phyloP scores from a whole-genome alignment of 352 stramenopile species.

The Globisporangium nagaii region DNA sequence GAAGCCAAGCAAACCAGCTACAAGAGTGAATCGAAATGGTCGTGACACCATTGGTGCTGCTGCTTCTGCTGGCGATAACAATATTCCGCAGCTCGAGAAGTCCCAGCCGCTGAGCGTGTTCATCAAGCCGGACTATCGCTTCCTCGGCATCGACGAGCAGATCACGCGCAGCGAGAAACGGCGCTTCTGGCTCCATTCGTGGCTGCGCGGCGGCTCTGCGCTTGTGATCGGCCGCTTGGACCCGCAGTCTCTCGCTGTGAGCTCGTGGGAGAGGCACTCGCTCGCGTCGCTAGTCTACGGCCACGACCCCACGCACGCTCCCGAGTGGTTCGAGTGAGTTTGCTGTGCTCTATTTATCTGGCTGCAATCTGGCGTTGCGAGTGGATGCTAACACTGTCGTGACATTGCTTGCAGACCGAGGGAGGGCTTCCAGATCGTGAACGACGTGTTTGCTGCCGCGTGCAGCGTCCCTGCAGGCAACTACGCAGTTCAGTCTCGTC shows the following conservation, averaged over 20 bases:
- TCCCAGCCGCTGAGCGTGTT: constrained; percentile 46
- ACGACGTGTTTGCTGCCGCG: constrained; percentile 21
- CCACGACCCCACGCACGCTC: constrained; percentile 19
- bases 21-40: too few species aligned
- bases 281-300: constrained; percentile 41
- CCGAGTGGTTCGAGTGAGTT: constrained; percentile 59
- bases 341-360: too few species aligned
- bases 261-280: constrained; percentile 42
- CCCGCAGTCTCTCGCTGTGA: constrained; percentile 22
- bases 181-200: constrained; percentile 72
- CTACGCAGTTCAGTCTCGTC: constrained; percentile 24
- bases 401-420: constrained; percentile 18
- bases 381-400: not conserved
- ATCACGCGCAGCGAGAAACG: constrained; percentile 55
- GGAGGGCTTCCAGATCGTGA: constrained; percentile 29
- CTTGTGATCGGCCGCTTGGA: constrained; percentile 47
- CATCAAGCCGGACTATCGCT: constrained; percentile 62
- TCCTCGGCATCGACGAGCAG: constrained; percentile 45
- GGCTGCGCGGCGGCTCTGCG: constrained; percentile 56
- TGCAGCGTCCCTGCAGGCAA: constrained; percentile 28
- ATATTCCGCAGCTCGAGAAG: too few species aligned
- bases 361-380: too few species aligned
- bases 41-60: too few species aligned
- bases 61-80: too few species aligned
- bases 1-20: not conserved